Conservation (phyloP, 75 land plant genomes). For the Pinus albicaulis region DNA sequence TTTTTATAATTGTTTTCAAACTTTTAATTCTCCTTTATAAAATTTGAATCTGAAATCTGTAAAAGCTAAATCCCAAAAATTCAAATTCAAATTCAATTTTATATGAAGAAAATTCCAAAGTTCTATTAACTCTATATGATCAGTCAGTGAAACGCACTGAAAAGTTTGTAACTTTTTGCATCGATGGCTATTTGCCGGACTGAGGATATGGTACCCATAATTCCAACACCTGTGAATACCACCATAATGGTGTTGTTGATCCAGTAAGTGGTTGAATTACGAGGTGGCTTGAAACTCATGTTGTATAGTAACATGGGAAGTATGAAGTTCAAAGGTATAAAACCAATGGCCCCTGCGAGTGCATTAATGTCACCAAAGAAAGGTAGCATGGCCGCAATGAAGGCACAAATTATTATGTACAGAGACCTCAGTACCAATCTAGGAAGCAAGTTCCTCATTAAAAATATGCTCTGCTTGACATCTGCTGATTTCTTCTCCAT, state of each 20-base stretch:
- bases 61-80: too few species aligned
- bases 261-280: slow-evolving; percentile 41
- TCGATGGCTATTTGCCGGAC: slow-evolving; percentile 70
- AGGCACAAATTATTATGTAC: slow-evolving; percentile 59
- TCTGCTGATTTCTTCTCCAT: slow-evolving; percentile 79
- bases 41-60: too few species aligned
- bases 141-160: slow-evolving; percentile 56
- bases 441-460: slow-evolving; percentile 76
- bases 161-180: slow-evolving; percentile 66
- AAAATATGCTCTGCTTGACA: slow-evolving; percentile 54
- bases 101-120: too few species aligned
- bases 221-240: slow-evolving; percentile 51
- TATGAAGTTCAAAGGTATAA: slow-evolving; percentile 84
- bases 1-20: too few species aligned
- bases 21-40: too few species aligned
- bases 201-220: slow-evolving; percentile 70
- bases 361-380: slow-evolving; percentile 94
- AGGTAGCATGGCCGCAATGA: slow-evolving; percentile 87
- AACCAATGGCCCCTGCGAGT: slow-evolving; percentile 85
- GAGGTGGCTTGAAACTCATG: slow-evolving; percentile 59
- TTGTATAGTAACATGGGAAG: slow-evolving; percentile 87
- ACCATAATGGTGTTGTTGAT: slow-evolving; percentile 53
- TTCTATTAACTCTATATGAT: neutral
- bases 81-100: too few species aligned
- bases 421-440: slow-evolving; percentile 55